Evolutionary conservation across 768 basidiomycete species (phyloP).

Genomic region (Lactarius quietus): DNA sequence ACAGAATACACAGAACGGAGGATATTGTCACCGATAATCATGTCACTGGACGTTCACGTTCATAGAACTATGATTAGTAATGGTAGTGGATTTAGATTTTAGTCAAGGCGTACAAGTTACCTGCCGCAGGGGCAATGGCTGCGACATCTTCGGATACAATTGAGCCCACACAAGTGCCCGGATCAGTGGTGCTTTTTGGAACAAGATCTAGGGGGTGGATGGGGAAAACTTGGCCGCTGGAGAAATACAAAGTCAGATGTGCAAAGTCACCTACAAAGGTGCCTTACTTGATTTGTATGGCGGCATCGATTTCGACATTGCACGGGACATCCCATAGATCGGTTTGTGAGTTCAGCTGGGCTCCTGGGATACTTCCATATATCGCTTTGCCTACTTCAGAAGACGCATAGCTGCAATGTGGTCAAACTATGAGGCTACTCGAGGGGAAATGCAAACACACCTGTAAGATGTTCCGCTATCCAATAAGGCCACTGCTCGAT

Average conservation of each 20-base stretch:
- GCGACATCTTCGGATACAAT: slow-evolving; percentile 64
- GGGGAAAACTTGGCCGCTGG: slow-evolving; percentile 69
- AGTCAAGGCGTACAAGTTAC: slow-evolving; percentile 48
- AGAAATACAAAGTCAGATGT: background rate
- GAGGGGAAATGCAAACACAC: slow-evolving; percentile 39
- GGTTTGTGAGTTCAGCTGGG: slow-evolving; percentile 46
- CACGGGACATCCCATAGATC: slow-evolving; percentile 77
- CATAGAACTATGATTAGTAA: slow-evolving; percentile 8
- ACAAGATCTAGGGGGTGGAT: slow-evolving; percentile 77
- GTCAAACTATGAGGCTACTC: slow-evolving; percentile 14
- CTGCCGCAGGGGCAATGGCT: slow-evolving; percentile 41
- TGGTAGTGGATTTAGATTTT: background rate
- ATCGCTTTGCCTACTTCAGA: slow-evolving; percentile 62
- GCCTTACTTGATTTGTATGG: slow-evolving; percentile 70
- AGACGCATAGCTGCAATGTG: slow-evolving; percentile 58
- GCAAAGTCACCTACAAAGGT: background rate
- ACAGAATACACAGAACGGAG: slow-evolving; percentile 79
- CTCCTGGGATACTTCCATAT: slow-evolving; percentile 63
- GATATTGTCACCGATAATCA: slow-evolving; percentile 80
- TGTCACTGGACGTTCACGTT: slow-evolving; percentile 50
- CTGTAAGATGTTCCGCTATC: slow-evolving; percentile 83
- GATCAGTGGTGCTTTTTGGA: slow-evolving; percentile 43
- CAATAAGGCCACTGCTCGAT: slow-evolving; percentile 70
- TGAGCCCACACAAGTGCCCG: slow-evolving; percentile 62
- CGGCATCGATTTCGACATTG: slow-evolving; percentile 68